A percentile compares a stretch with the other conserved stretches of the same genome.
phyloP scores from a whole-genome alignment of 148 eudicot genomes.

The Simmondsia chinensis region DNA sequence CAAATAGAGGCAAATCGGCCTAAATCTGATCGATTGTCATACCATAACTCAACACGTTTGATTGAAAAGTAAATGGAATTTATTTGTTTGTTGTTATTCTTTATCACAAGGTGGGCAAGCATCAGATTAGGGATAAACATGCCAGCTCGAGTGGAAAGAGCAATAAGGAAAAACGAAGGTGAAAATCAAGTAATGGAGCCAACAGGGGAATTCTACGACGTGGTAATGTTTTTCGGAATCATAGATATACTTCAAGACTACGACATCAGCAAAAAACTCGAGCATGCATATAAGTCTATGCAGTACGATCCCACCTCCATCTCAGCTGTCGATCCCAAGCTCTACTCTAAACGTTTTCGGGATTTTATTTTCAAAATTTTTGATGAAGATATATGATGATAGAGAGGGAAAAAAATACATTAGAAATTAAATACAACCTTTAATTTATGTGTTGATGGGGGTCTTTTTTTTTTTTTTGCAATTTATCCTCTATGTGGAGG shows the following conservation, averaged over 20 bases:
- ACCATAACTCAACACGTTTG: neutral
- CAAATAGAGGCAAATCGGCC: too few species aligned
- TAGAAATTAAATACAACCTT: neutral
- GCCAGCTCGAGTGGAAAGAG: conserved; percentile 83
- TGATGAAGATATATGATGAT: conserved; percentile 34
- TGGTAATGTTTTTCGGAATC: conserved; percentile 82
- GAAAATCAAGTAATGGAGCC: conserved; percentile 64
- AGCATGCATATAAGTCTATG: conserved; percentile 87
- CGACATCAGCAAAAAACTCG: conserved; percentile 91
- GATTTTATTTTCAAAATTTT: conserved; percentile 62
- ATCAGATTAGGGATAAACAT: conserved; percentile 69
- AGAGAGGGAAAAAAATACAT: neutral
- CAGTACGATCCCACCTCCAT: conserved; percentile 79
- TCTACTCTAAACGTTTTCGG: conserved; percentile 75
- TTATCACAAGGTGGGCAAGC: conserved; percentile 76
- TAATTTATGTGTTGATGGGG: neutral
- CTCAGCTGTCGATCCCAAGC: conserved; percentile 82
- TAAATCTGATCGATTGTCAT: too few species aligned
- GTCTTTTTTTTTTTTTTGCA: neutral
- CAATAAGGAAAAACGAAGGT: conserved; percentile 31
- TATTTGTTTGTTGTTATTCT: neutral
- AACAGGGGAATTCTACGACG: conserved; percentile 79
- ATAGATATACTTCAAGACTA: conserved; percentile 95
- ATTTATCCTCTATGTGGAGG: neutral
- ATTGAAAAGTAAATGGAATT: neutral